Percentiles rank a stretch among this genome's conserved stretches.
phyloP scores from a whole-genome alignment of 257 asterid genomes.

The Osmanthus fragrans region DNA sequence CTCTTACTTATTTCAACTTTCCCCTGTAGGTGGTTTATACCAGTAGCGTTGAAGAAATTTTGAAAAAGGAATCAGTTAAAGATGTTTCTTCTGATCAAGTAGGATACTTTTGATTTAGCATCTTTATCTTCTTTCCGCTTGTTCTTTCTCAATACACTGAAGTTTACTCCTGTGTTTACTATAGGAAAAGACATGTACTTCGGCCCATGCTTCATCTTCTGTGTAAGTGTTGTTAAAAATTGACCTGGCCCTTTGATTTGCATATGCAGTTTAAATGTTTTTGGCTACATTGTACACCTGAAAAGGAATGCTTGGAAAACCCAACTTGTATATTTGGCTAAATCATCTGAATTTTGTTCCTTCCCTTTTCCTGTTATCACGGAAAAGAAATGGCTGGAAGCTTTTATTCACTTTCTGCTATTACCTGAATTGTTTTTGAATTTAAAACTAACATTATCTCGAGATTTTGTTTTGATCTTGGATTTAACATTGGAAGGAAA shows the following conservation, averaged over 20 bases:
- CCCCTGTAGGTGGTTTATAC: slow-evolving; percentile 35
- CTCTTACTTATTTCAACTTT: not conserved
- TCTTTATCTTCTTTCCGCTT: slow-evolving; percentile 8
- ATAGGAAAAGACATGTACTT: slow-evolving; percentile 7
- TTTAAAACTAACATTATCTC: not conserved
- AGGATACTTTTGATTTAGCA: slow-evolving; percentile 11
- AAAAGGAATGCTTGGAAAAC: not conserved
- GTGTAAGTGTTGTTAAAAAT: slow-evolving; percentile 14
- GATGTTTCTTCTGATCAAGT: slow-evolving; percentile 21
- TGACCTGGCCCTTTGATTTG: not conserved
- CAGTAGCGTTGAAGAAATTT: slow-evolving; percentile 38
- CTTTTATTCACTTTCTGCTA: not conserved
- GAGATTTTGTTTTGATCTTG: not conserved
- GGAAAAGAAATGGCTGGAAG: not conserved
- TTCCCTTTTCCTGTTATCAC: not conserved
- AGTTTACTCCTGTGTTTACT: slow-evolving; percentile 16
- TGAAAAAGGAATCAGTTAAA: slow-evolving; percentile 35
- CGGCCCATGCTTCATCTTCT: slow-evolving; percentile 17
- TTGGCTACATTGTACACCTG: not conserved
- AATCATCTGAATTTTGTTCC: not conserved
- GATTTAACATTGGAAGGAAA: not conserved
- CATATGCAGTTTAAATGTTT: not conserved
- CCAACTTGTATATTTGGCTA: not conserved
- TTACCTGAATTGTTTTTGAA: not conserved
- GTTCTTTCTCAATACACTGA: not conserved